Evolutionary conservation across 2,329 filamentous ascomycete species (phyloP), one percentile per base, ranked within the genome.

Genomic region (Epichloe coenophiala): DNA sequence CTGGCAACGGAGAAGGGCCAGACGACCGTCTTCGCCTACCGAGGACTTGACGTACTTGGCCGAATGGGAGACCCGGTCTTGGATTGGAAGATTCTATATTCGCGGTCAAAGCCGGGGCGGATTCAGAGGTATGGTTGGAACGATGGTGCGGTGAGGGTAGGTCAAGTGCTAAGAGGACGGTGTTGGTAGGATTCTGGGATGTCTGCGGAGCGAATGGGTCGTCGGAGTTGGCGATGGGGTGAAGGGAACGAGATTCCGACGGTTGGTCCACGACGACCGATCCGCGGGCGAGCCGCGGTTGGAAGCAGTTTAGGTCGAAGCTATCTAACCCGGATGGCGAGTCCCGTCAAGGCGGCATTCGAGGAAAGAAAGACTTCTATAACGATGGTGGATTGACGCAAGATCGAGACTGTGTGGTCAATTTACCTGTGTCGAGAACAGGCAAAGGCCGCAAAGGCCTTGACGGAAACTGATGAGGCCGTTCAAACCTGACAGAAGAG

Each of bases 191-290:
- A 66, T 67, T 66, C 62, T 69, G 65, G 60, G 72, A 67, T 67
- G 70, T 66, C 58, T 70, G 75, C 74, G 77, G 74, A 65, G 71
- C 74, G 70, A 75, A 68, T 75, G 78, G 77, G 74, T 76, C 68
- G 81, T 82, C 83, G 79, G 83, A 71, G 73, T 75, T 57, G 59
- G 60, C 55, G 51, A 60, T 58, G 62, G 61, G 59, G 58, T 56
- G 37, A 47, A 48, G 60, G 58, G 61, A 63, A 58, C 58, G 61
- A 56, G 65, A 54, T 58, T 60, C 57, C 57, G 60, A 63, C 58
- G 63, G 59, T 61, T 58, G 60, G 60, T 70, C 68, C 68, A 70
- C 66, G 59, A 66, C 68, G 67, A 60, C 62, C 63, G 65, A 59
- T 65, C 61, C 66, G 68, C 68, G 67, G 67, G 57, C 58, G 55